Percentiles rank a stretch among this genome's conserved stretches.
phyloP scores from a whole-genome alignment of 345 rosid species.

The Brassica cretica region DNA sequence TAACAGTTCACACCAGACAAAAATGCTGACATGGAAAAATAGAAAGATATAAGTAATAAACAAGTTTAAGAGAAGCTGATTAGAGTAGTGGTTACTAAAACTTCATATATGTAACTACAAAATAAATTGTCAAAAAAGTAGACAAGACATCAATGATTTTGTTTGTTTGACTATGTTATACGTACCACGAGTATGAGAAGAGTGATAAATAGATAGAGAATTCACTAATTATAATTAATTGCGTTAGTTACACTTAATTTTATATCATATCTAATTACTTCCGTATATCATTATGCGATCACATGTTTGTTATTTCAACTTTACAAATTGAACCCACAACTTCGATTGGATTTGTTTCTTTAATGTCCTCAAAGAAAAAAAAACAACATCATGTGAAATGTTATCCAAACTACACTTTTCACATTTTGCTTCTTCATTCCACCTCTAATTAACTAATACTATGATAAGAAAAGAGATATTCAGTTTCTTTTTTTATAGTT shows the following conservation, averaged over 20 bases:
- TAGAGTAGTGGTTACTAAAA: neutral
- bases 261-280: neutral
- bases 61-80: neutral
- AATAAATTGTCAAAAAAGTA: constrained; percentile 3
- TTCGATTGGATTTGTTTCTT: neutral
- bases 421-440: neutral
- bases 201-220: neutral
- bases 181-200: neutral
- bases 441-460: neutral
- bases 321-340: neutral
- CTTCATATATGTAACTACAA: neutral
- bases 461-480: constrained; percentile 1
- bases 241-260: neutral
- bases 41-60: neutral
- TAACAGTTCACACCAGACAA: neutral
- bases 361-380: neutral
- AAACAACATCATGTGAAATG: neutral
- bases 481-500: neutral
- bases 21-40: neutral
- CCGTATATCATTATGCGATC: neutral
- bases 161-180: neutral
- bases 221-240: neutral
- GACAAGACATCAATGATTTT: neutral
- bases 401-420: neutral
- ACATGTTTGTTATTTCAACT: neutral